phyloP scores from a whole-genome alignment of 1,284 basidiomycete species.

The Lignosus rhinocerotis region DNA sequence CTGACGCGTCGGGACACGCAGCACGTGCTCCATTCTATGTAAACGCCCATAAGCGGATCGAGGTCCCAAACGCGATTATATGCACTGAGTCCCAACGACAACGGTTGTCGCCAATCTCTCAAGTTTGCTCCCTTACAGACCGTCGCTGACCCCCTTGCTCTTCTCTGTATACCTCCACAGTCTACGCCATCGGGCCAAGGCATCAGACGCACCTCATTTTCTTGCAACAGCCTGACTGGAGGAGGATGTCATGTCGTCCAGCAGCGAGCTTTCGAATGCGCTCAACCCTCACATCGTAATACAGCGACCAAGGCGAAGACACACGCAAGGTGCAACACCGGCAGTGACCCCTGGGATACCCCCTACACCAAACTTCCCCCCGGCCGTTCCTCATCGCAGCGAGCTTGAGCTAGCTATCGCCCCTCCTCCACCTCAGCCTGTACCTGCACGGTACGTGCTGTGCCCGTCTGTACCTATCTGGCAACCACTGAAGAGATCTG shows the following conservation, averaged over 20 bases:
- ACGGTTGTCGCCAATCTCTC: too few relatives aligned
- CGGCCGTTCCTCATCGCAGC: constrained; percentile 51
- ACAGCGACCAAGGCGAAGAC: constrained; percentile 29
- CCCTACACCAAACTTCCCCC: constrained; percentile 11
- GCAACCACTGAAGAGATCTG: background rate
- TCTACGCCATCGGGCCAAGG: background rate
- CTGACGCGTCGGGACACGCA: constrained; percentile 35
- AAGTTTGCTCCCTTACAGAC: too few relatives aligned
- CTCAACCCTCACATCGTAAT: constrained; percentile 64
- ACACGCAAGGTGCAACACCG: constrained; percentile 17
- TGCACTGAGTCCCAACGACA: too few relatives aligned
- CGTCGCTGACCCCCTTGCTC: background rate
- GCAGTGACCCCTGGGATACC: background rate
- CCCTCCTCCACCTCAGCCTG: constrained; percentile 38
- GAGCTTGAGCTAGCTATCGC: constrained; percentile 61
- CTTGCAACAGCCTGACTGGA: background rate
- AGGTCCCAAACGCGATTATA: background rate
- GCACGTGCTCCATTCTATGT: constrained; percentile 21
- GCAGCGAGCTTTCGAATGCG: constrained; percentile 75
- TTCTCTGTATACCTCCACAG: background rate
- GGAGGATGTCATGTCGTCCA: constrained; percentile 46
- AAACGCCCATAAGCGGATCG: constrained; percentile 5
- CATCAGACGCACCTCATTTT: background rate
- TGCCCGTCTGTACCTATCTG: background rate
- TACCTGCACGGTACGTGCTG: constrained; percentile 16